These are phyloP conservation scores for Panaeolus cyanescens DNA, from an alignment of 768 basidiomycete genomes.

Conservation along the genomic window DNA sequence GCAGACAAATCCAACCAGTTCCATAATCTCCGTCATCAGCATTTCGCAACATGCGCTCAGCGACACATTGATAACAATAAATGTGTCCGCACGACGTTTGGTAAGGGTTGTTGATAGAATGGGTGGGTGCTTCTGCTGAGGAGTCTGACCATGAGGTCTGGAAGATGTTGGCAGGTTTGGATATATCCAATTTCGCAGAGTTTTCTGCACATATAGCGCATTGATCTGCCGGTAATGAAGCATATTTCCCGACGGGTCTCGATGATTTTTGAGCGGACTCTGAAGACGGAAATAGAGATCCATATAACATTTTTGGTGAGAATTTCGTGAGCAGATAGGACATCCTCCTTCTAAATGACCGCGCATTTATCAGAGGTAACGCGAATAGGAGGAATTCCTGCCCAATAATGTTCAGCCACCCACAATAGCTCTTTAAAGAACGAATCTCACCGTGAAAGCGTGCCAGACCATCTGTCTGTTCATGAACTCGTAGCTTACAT, in stretches of 20 bases:
- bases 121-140: slow-evolving; percentile 35
- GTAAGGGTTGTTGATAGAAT: slow-evolving; percentile 83
- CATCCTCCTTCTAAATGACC: slow-evolving; percentile 53
- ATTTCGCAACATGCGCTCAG: slow-evolving; percentile 75
- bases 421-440: background rate
- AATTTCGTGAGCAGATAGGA: slow-evolving; percentile 42
- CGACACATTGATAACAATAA: slow-evolving; percentile 94
- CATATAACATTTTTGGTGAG: slow-evolving; percentile 27
- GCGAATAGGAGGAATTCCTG: slow-evolving; percentile 96
- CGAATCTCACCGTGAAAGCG: slow-evolving; percentile 82
- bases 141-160: slow-evolving; percentile 27
- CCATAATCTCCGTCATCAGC: slow-evolving; percentile 64
- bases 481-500: slow-evolving; percentile 98
- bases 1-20: slow-evolving; percentile 78
- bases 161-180: slow-evolving; percentile 54
- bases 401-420: slow-evolving; percentile 7
- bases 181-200: slow-evolving; percentile 58
- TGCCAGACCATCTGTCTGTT: slow-evolving; percentile 99
- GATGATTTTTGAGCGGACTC: background rate
- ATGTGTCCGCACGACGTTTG: slow-evolving; percentile 80
- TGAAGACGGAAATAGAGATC: background rate
- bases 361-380: slow-evolving; percentile 79
- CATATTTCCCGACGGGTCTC: slow-evolving; percentile 56
- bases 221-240: slow-evolving; percentile 67
- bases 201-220: slow-evolving; percentile 92